These are phyloP conservation scores for Leccinum fibrillosum DNA, from an alignment of 768 basidiomycete species.

Conservation along the genomic window DNA sequence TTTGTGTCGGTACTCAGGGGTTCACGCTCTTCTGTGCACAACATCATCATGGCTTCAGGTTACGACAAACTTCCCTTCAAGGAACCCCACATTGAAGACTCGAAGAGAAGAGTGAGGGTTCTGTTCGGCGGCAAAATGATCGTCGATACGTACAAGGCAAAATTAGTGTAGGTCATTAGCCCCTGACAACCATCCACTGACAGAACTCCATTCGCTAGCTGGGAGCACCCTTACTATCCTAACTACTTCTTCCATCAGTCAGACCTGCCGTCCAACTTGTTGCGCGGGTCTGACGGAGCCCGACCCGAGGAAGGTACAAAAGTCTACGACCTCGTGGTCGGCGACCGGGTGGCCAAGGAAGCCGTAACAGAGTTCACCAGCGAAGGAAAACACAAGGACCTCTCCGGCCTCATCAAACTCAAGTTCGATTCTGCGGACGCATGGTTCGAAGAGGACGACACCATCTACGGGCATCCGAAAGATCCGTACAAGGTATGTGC, in stretches of 20 bases:
- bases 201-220: conserved; percentile 35
- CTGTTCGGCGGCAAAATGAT: conserved; percentile 49
- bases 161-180: conserved; percentile 46
- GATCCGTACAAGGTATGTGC: conserved; percentile 64
- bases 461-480: conserved; percentile 58
- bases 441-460: conserved; percentile 71
- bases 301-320: conserved; percentile 31
- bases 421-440: conserved; percentile 49
- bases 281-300: conserved; percentile 32
- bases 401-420: conserved; percentile 49
- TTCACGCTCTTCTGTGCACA: background rate
- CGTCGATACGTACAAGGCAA: conserved; percentile 54
- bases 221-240: conserved; percentile 55
- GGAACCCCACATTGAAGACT: conserved; percentile 47
- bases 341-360: conserved; percentile 33
- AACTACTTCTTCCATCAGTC: conserved; percentile 49
- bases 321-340: conserved; percentile 47
- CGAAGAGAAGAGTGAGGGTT: conserved; percentile 50
- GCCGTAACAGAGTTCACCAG: conserved; percentile 37
- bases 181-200: background rate
- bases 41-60: conserved; percentile 12
- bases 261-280: conserved; percentile 43
- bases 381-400: conserved; percentile 30
- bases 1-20: background rate
- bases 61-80: conserved; percentile 33